These are phyloP conservation scores for Blumeriella jaapii DNA, from an alignment of 2,329 filamentous ascomycete genomes.

Conservation along the genomic window DNA sequence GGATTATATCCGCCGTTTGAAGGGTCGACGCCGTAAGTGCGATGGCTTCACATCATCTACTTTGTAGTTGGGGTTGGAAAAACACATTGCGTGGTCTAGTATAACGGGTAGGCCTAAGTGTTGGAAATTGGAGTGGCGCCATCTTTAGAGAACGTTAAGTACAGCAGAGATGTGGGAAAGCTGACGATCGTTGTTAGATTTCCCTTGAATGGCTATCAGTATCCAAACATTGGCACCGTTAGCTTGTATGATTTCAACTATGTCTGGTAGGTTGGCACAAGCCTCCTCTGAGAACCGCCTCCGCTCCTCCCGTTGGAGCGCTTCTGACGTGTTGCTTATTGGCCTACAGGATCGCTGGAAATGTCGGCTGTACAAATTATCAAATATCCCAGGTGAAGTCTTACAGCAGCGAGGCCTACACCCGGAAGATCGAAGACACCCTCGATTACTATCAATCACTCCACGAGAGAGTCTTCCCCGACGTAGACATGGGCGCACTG, in stretches of 20 bases:
- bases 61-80: slow-evolving; percentile 41
- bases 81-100: slow-evolving; percentile 24
- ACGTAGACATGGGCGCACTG: slow-evolving; percentile 10
- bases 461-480: slow-evolving; percentile 13
- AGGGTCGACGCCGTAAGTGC: too few relatives aligned
- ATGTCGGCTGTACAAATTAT: slow-evolving; percentile 18
- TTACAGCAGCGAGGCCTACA: slow-evolving; percentile 5
- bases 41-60: slow-evolving; percentile 15
- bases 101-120: background rate
- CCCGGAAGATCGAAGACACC: slow-evolving; percentile 4
- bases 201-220: slow-evolving; percentile 70
- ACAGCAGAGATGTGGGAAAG: background rate
- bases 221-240: slow-evolving; percentile 54
- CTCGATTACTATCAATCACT: slow-evolving; percentile 19
- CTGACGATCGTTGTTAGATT: slow-evolving; percentile 26
- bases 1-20: slow-evolving; percentile 65
- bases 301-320: background rate
- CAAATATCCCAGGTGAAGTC: slow-evolving; percentile 8
- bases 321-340: background rate
- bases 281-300: background rate
- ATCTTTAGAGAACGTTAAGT: background rate
- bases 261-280: slow-evolving; percentile 31
- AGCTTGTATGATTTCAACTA: slow-evolving; percentile 34
- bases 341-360: slow-evolving; percentile 18
- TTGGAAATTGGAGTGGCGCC: background rate